Evolutionary conservation across 257 asterid species (phyloP).

Genomic region (Euphrasia confusa): DNA sequence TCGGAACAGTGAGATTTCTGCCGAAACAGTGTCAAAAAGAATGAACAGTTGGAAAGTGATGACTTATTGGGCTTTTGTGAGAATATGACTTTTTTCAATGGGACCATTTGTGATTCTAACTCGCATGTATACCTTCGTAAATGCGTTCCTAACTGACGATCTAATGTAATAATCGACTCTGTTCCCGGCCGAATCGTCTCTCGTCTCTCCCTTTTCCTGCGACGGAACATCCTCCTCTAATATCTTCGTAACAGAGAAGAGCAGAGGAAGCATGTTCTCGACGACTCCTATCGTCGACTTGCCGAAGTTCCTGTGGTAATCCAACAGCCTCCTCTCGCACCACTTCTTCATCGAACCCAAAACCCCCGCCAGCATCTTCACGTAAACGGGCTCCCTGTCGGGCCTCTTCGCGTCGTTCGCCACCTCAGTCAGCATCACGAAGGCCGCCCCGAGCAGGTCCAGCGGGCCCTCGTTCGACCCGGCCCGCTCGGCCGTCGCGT

Average conservation of each 20-base stretch:
- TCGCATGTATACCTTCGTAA: constrained; percentile 31
- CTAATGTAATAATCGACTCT: constrained; percentile 47
- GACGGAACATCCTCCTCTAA: constrained; percentile 55
- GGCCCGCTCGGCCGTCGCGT: constrained; percentile 45
- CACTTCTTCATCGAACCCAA: constrained; percentile 46
- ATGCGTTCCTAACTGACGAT: constrained; percentile 46
- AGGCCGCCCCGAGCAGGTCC: constrained; percentile 55
- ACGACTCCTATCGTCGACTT: constrained; percentile 41
- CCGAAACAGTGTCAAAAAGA: no score
- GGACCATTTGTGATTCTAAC: no score
- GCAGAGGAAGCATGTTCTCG: constrained; percentile 59
- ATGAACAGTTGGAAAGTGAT: no score
- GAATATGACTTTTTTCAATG: no score
- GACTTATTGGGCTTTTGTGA: no score
- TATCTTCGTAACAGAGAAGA: constrained; percentile 43
- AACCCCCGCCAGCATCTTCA: constrained; percentile 39
- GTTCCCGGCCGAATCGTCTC: constrained; percentile 32
- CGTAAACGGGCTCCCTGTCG: constrained; percentile 40
- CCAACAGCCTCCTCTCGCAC: constrained; percentile 55
- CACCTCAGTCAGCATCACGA: constrained; percentile 52
- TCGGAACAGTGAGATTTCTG: no score
- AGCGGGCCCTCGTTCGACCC: constrained; percentile 27
- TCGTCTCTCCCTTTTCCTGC: constrained; percentile 26
- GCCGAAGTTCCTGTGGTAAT: constrained; percentile 50
- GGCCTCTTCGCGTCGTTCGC: constrained; percentile 57